A percentile compares a stretch with the other conserved stretches of the same genome.
Evolutionary conservation across 352 stramenopile genomes (phyloP).

Genomic region (Nothophytophthora sp.): DNA sequence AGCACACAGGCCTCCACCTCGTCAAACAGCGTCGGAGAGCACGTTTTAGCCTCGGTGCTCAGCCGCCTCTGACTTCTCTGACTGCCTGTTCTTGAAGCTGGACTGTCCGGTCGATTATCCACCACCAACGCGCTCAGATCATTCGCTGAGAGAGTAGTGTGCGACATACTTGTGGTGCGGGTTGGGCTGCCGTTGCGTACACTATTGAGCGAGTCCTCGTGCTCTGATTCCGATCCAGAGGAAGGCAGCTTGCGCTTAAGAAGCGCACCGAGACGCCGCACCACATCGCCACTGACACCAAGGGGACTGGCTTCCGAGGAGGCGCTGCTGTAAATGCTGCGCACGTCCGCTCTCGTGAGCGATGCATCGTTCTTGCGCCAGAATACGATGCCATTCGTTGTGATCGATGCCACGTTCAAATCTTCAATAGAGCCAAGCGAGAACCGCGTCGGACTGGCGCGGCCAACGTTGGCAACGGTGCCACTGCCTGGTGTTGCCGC

Average conservation of each 20-base stretch:
- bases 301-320: conserved; percentile 45
- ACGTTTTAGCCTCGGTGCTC: conserved; percentile 21
- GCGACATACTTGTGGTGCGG: conserved; percentile 8
- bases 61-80: conserved; percentile 12
- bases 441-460: conserved; percentile 27
- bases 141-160: conserved; percentile 23
- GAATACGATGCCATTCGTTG: conserved; percentile 64
- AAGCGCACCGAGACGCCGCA: conserved; percentile 44
- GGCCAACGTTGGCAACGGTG: conserved; percentile 9
- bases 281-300: conserved; percentile 58
- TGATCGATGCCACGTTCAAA: conserved; percentile 64
- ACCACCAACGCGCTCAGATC: conserved; percentile 28
- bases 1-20: conserved; percentile 76
- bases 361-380: conserved; percentile 57
- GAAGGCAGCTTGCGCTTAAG: conserved; percentile 40
- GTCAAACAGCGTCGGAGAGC: conserved; percentile 55
- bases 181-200: conserved; percentile 28
- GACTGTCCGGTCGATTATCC: conserved; percentile 17
- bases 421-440: conserved; percentile 54
- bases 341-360: conserved; percentile 31
- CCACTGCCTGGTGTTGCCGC: conserved; percentile 1
- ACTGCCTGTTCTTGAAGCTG: neutral
- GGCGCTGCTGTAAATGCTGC: conserved; percentile 35
- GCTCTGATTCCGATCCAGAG: conserved; percentile 2
- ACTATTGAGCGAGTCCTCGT: conserved; percentile 24